phyloP scores from a whole-genome alignment of 1,284 basidiomycete species.

The Volvariella surrecta region DNA sequence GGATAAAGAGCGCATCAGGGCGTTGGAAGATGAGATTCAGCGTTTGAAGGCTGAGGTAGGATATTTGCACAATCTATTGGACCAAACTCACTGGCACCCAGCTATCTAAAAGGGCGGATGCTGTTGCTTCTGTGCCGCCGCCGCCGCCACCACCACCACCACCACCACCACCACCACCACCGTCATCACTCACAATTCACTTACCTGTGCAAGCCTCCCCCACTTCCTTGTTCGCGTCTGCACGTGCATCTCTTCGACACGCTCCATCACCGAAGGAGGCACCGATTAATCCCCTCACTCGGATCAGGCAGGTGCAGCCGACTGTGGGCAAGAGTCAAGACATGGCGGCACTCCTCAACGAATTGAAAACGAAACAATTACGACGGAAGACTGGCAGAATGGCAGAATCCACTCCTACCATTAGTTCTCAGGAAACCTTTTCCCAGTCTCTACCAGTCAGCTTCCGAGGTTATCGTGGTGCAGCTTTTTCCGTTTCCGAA shows the following conservation, averaged over 20 bases:
- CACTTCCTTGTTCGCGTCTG: constrained; percentile 39
- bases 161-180: constrained; percentile 28
- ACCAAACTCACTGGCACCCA: constrained; percentile 13
- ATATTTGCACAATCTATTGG: neutral
- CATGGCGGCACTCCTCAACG: constrained; percentile 70
- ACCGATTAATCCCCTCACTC: constrained; percentile 44
- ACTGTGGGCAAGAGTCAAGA: constrained; percentile 64
- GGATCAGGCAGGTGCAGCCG: constrained; percentile 46
- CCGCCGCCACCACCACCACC: constrained; percentile 46
- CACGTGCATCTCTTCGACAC: constrained; percentile 56
- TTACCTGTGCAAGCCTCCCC: constrained; percentile 22
- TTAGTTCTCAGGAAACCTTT: no score
- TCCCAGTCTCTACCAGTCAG: no score
- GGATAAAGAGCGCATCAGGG: constrained; percentile 56
- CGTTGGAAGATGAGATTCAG: constrained; percentile 60
- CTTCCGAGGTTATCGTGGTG: no score
- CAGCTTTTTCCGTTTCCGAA: no score
- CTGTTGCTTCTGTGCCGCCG: constrained; percentile 16
- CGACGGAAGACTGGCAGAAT: constrained; percentile 21
- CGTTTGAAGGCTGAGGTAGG: constrained; percentile 55
- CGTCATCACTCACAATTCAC: constrained; percentile 13
- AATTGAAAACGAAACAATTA: constrained; percentile 67
- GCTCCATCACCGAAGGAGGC: constrained; percentile 49
- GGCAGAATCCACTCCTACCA: no score
- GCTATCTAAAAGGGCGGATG: constrained; percentile 38